Conservation (phyloP, 805 yeast genomes). For the Yamadazyma philogaea region DNA sequence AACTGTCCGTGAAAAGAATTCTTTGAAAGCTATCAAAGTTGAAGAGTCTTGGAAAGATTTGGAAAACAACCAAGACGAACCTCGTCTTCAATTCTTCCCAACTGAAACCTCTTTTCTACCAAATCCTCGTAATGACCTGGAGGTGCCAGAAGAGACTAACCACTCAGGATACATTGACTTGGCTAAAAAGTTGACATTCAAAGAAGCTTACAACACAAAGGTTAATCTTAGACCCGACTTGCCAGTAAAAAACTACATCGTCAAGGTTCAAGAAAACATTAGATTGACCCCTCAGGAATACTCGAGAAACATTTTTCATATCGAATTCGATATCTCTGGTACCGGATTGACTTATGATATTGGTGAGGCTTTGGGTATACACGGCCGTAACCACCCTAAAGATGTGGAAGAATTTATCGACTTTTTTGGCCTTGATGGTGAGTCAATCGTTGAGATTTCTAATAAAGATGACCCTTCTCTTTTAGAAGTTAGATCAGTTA, state of each 20-base stretch:
- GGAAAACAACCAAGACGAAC: constrained; percentile 29
- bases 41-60: constrained; percentile 32
- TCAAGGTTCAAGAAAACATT: constrained; percentile 86
- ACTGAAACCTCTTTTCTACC: constrained; percentile 64
- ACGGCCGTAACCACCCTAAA: constrained; percentile 73
- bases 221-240: constrained; percentile 80
- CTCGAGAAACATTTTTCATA: constrained; percentile 93
- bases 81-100: constrained; percentile 47
- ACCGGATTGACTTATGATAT: constrained; percentile 89
- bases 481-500: constrained; percentile 74
- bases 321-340: constrained; percentile 87
- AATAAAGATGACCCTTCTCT: constrained; percentile 57
- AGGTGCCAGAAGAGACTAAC: constrained; percentile 39
- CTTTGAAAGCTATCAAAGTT: constrained; percentile 35
- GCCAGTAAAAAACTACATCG: constrained; percentile 79
- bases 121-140: constrained; percentile 47
- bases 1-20: constrained; percentile 48
- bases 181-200: constrained; percentile 71
- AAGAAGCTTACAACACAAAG: constrained; percentile 68
- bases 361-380: constrained; percentile 96
- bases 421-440: constrained; percentile 68
- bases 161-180: constrained; percentile 44
- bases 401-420: constrained; percentile 67
- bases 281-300: constrained; percentile 88
- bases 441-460: constrained; percentile 67